These are phyloP conservation scores for Naganishia liquefaciens DNA, from an alignment of 1,284 basidiomycete genomes.

Conservation along the genomic window DNA sequence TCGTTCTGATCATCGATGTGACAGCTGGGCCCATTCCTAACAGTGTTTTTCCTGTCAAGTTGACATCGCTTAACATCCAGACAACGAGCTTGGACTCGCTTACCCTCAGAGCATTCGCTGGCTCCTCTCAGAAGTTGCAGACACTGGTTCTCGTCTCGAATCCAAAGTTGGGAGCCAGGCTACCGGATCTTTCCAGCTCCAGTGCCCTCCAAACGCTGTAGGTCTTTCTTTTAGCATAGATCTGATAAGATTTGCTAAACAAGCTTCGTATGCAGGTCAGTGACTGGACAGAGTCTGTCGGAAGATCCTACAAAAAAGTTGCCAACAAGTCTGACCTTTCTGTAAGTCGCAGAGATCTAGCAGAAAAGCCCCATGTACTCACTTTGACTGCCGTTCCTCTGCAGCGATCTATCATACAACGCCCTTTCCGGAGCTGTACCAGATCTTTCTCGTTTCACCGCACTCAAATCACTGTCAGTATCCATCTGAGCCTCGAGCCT, in stretches of 20 bases:
- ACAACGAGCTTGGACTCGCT: conserved; percentile 46
- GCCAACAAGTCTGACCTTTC: conserved; percentile 39
- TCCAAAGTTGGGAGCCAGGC: conserved; percentile 40
- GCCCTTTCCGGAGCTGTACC: conserved; percentile 42
- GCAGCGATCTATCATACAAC: conserved; percentile 50
- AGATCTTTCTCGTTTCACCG: conserved; percentile 37
- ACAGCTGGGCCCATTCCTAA: conserved; percentile 38
- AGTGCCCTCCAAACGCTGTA: conserved; percentile 42
- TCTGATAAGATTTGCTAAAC: conserved; percentile 29
- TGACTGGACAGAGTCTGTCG: conserved; percentile 38
- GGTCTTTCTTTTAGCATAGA: conserved; percentile 26
- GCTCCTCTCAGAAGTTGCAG: conserved; percentile 33
- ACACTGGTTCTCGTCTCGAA: conserved; percentile 46
- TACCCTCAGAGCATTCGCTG: conserved; percentile 37
- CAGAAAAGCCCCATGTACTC: too few relatives aligned
- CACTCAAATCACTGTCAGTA: conserved; percentile 43
- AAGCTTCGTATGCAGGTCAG: conserved; percentile 15
- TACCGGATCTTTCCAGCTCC: conserved; percentile 42
- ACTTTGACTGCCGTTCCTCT: background rate
- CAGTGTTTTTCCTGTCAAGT: conserved; percentile 37
- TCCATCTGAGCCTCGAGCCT: background rate
- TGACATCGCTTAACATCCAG: conserved; percentile 44
- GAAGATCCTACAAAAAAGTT: conserved; percentile 27
- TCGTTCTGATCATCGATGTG: background rate
- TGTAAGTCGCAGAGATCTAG: conserved; percentile 43